Evolutionary conservation across 495 filamentous ascomycete genomes (phyloP).

Genomic region (Cairneyella variabilis): DNA sequence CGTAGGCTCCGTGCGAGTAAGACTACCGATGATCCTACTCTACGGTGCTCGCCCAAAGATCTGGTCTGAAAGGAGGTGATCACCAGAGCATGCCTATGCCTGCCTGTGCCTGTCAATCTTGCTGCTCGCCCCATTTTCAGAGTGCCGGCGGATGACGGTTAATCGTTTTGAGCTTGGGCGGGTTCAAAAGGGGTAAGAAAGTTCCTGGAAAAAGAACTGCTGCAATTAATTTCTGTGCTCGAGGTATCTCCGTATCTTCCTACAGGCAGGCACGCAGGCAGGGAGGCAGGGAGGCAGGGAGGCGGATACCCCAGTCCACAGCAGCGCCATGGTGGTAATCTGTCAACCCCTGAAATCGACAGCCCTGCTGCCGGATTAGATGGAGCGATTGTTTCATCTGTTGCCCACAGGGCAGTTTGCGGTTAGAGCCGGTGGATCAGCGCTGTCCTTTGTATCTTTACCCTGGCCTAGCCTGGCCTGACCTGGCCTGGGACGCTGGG

Average conservation of each 20-base stretch:
- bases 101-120: neutral
- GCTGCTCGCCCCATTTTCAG: neutral
- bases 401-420: neutral
- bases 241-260: too few species aligned
- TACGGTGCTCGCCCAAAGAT: neutral
- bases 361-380: neutral
- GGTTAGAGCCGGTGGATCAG: conserved; percentile 12
- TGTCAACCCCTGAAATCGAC: neutral
- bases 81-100: neutral
- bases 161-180: neutral
- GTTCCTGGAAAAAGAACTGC: neutral
- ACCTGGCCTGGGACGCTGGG: too few species aligned
- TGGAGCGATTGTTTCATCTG: neutral
- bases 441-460: neutral
- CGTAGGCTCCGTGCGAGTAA: neutral
- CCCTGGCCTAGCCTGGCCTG: too few species aligned
- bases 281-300: too few species aligned
- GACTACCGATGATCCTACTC: neutral
- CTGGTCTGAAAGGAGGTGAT: neutral
- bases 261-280: too few species aligned
- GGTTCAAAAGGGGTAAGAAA: neutral
- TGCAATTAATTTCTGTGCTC: neutral
- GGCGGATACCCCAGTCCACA: neutral
- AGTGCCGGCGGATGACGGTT: too few species aligned
- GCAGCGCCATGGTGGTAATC: neutral